These are phyloP conservation scores for Penicillium cosmopolitanum DNA, from an alignment of 495 filamentous ascomycete species.

Conservation along the genomic window DNA sequence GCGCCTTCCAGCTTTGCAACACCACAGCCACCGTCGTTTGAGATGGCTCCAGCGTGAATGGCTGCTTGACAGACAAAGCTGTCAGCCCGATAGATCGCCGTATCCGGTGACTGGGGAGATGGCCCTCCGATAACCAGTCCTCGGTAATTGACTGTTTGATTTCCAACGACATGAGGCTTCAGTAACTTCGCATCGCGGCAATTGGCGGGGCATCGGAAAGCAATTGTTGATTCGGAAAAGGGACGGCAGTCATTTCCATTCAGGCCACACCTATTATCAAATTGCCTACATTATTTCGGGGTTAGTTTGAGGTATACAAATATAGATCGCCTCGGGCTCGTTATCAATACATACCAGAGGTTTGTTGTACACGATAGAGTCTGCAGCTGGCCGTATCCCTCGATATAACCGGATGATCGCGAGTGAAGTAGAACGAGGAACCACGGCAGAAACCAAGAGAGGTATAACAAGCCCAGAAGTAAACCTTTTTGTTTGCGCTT, in stretches of 20 bases:
- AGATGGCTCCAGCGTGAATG: constrained; percentile 76
- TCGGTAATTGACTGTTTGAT: constrained; percentile 69
- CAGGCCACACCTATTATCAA: constrained; percentile 75
- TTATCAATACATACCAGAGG: constrained; percentile 51
- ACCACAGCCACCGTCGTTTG: constrained; percentile 76
- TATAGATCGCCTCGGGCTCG: background rate
- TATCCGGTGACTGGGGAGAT: constrained; percentile 38
- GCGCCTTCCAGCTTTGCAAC: constrained; percentile 70
- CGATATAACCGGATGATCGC: constrained; percentile 64
- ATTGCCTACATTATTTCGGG: constrained; percentile 51
- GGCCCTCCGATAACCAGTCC: constrained; percentile 78
- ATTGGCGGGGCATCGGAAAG: constrained; percentile 81
- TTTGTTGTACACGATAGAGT: constrained; percentile 68
- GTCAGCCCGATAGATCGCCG: constrained; percentile 72
- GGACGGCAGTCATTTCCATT: constrained; percentile 83
- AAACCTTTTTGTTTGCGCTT: constrained; percentile 60
- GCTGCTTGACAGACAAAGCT: constrained; percentile 83
- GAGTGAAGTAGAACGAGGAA: constrained; percentile 67
- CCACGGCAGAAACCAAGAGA: constrained; percentile 75
- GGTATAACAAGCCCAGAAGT: constrained; percentile 64
- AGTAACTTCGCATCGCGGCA: constrained; percentile 68
- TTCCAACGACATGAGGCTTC: constrained; percentile 75
- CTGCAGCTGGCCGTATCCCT: constrained; percentile 67
- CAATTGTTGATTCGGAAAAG: constrained; percentile 67
- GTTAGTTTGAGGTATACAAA: constrained; percentile 5